Percentiles rank a stretch among this genome's conserved stretches.
phyloP scores from a whole-genome alignment of 2,329 filamentous ascomycete genomes.

The Ophiostoma tasmaniense region DNA sequence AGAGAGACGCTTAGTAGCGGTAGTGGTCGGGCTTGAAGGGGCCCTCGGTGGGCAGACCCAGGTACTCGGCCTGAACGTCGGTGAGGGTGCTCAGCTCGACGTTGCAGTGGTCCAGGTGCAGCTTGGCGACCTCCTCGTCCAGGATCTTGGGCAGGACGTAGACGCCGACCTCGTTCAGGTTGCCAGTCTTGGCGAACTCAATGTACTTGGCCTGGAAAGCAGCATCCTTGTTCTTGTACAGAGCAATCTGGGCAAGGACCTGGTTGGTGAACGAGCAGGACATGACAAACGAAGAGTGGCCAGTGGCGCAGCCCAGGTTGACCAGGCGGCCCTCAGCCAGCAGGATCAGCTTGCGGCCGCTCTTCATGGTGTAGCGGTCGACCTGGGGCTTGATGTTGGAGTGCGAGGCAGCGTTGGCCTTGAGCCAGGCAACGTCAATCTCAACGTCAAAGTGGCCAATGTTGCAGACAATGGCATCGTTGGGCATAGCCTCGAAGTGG shows the following conservation, averaged over 20 bases:
- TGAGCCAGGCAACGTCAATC: conserved; percentile 99
- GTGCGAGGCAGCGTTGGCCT: conserved; percentile 86
- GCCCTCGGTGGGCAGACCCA: conserved; percentile 74
- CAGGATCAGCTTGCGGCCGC: conserved; percentile 93
- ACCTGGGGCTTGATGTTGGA: conserved; percentile 99
- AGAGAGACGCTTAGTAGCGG: conserved; percentile 52
- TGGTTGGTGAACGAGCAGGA: conserved; percentile 99
- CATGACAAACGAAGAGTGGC: conserved; percentile 99
- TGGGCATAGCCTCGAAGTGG: conserved; percentile 93
- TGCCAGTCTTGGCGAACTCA: conserved; percentile 87
- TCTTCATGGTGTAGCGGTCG: conserved; percentile 92
- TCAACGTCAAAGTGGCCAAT: conserved; percentile 99
- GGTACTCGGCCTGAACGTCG: conserved; percentile 85
- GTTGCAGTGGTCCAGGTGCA: conserved; percentile 90
- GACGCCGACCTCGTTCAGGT: conserved; percentile 75
- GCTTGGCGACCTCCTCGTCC: conserved; percentile 93
- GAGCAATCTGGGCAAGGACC: conserved; percentile 97
- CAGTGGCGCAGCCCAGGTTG: conserved; percentile 98
- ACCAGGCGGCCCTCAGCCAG: conserved; percentile 97
- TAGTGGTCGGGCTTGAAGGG: conserved; percentile 93
- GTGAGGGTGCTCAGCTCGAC: conserved; percentile 85
- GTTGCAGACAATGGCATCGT: conserved; percentile 99
- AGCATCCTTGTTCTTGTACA: conserved; percentile 87
- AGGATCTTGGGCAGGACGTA: conserved; percentile 98
- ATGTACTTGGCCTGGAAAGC: conserved; percentile 88